Evolutionary conservation across 257 asterid species (phyloP).

Genomic region (Galeopsis tetrahit): DNA sequence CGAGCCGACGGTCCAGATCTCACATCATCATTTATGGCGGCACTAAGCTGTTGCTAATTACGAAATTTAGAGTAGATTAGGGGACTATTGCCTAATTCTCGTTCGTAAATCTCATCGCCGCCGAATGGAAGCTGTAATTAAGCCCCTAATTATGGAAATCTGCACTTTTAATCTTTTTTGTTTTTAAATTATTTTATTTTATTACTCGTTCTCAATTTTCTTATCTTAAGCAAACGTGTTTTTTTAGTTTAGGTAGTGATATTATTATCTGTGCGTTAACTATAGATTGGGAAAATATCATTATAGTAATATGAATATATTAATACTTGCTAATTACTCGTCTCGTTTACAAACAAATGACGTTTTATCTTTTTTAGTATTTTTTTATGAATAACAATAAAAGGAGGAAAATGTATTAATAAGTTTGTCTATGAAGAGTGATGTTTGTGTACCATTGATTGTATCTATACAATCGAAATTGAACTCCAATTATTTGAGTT

Average conservation of each 20-base stretch:
- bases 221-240: not conserved
- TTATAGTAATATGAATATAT: too few species aligned
- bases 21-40: not conserved
- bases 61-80: not conserved
- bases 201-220: not conserved
- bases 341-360: too few species aligned
- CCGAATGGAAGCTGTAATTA: slow-evolving; percentile 7
- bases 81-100: not conserved
- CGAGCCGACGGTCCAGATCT: slow-evolving; percentile 25
- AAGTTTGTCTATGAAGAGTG: too few species aligned
- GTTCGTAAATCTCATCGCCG: slow-evolving; percentile 6
- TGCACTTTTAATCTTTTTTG: not conserved
- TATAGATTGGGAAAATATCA: not conserved
- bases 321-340: too few species aligned
- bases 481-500: too few species aligned
- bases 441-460: too few species aligned
- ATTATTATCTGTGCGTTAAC: not conserved
- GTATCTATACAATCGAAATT: too few species aligned
- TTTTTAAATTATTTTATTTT: too few species aligned
- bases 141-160: slow-evolving; percentile 29
- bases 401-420: too few species aligned
- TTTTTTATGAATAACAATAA: too few species aligned
- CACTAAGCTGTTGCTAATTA: slow-evolving; percentile 13
- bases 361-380: too few species aligned
- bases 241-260: not conserved